phyloP scores from a whole-genome alignment of 2,329 filamentous ascomycete species.

The Dendrostoma leiphaemia region DNA sequence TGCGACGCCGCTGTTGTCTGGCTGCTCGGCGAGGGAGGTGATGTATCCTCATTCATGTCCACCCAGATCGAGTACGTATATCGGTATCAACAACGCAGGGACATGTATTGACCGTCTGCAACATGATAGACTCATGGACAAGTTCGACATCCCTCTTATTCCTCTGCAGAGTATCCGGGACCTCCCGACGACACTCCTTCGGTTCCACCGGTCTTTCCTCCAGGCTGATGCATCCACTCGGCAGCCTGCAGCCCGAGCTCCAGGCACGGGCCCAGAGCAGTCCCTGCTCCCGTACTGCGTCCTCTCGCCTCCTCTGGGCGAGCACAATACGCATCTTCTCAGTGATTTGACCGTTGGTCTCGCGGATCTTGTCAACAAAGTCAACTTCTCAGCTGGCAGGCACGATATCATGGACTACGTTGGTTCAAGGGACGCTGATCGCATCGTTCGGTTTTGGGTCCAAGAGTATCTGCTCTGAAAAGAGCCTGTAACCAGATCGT shows the following conservation, averaged over 20 bases:
- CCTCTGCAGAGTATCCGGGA: conserved; percentile 36
- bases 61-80: conserved; percentile 43
- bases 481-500: neutral
- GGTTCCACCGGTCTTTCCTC: conserved; percentile 33
- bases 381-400: conserved; percentile 22
- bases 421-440: conserved; percentile 25
- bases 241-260: neutral
- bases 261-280: conserved; percentile 14
- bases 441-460: conserved; percentile 22
- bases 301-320: conserved; percentile 24
- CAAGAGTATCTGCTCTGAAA: conserved; percentile 12
- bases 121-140: conserved; percentile 30
- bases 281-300: conserved; percentile 34
- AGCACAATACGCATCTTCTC: conserved; percentile 31
- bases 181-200: conserved; percentile 36
- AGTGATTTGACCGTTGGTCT: conserved; percentile 30
- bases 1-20: conserved; percentile 42
- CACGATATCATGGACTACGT: conserved; percentile 25
- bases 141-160: conserved; percentile 37
- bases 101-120: neutral
- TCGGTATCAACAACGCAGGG: neutral
- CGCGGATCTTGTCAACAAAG: conserved; percentile 28
- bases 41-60: conserved; percentile 35
- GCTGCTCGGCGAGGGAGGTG: conserved; percentile 33
- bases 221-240: conserved; percentile 25